Base-by-base conservation (phyloP, 768 basidiomycete genomes). In the Suillus sp. region DNA sequence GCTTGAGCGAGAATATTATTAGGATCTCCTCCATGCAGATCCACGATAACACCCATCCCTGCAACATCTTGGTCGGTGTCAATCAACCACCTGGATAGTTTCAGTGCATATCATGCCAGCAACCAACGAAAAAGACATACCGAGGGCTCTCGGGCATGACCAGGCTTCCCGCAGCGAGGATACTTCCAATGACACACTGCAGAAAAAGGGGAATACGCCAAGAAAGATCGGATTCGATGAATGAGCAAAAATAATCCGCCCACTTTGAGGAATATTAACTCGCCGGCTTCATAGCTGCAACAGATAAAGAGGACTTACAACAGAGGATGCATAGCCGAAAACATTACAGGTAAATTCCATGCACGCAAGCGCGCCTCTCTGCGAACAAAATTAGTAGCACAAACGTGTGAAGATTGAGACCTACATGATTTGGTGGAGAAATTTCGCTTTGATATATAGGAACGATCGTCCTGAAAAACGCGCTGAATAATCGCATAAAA, bases 261-360 rank as follows among this genome's bases (percentile, higher is more conserved):
- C 95, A 98, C 92, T 93, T 63, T 37, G 60, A 53, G 34, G 38
- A 5, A 25, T 55, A 32, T 70, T 6, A 62, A 61, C 5, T 34
- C 30, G 37, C 37, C 71, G 30, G 60, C 35, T 11, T 30, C 9
- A 32, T 10, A 45, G 42, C 11, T 11, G 18, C 5, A 16, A 37
- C 38, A 35, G 43, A 51, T 4, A 20, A 2, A 37, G 59, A 14
- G 60, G 59, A 80, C 92, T 65, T 79, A 95, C 93, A 67, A 96
- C 93, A 20, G 92, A 95, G 56, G 86, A 84, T 11, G 93, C 90
- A 73, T 98, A 98, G 59, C 96, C 96, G 53, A 93, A 78, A 69
- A 97, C 88, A 71, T 96, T 96, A 65, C 90, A 90, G 3, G 95
- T 96, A 72, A 97, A 97, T 71, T 97, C 95, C 85, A 97, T 94